Evolutionary conservation across 2,329 filamentous ascomycete genomes (phyloP).

Genomic region (Chaetomiaceae sp.): DNA sequence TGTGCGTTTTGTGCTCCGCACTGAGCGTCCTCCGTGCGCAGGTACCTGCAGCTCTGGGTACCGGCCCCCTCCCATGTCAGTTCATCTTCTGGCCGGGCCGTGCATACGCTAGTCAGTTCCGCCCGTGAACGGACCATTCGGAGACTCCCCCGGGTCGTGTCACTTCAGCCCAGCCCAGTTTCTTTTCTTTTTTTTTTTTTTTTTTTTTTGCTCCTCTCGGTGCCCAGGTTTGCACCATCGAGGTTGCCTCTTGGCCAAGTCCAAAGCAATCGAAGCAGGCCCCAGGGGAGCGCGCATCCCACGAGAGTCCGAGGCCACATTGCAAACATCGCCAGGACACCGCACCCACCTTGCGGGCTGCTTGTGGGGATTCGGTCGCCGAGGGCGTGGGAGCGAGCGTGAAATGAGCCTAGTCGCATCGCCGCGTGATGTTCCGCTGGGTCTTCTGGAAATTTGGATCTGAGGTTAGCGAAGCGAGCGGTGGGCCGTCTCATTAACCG

Average conservation of each 20-base stretch:
- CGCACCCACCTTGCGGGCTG: neutral
- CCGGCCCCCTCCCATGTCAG: neutral
- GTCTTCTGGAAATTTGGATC: conserved; percentile 26
- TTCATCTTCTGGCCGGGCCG: conserved; percentile 8
- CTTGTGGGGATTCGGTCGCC: conserved; percentile 7
- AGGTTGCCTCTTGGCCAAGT: no score
- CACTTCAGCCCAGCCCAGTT: no score
- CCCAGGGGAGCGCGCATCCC: neutral
- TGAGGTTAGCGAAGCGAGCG: conserved; percentile 12
- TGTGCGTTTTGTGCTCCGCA: conserved; percentile 1
- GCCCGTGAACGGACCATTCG: neutral
- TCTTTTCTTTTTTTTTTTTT: no score
- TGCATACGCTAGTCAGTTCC: conserved; percentile 6
- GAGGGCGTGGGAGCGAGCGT: neutral
- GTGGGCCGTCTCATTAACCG: conserved; percentile 8
- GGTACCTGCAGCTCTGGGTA: conserved; percentile 9
- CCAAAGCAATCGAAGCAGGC: neutral
- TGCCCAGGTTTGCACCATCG: neutral
- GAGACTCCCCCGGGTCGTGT: no score
- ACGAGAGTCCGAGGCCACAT: neutral
- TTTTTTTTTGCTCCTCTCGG: neutral
- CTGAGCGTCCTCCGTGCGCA: no score
- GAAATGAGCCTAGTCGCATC: conserved; percentile 20
- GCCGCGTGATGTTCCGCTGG: conserved; percentile 18
- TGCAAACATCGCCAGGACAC: neutral